Evolutionary conservation across 2,329 filamentous ascomycete genomes (phyloP), one percentile per base, ranked within the genome.

Genomic region (Claviceps lovelessii): DNA sequence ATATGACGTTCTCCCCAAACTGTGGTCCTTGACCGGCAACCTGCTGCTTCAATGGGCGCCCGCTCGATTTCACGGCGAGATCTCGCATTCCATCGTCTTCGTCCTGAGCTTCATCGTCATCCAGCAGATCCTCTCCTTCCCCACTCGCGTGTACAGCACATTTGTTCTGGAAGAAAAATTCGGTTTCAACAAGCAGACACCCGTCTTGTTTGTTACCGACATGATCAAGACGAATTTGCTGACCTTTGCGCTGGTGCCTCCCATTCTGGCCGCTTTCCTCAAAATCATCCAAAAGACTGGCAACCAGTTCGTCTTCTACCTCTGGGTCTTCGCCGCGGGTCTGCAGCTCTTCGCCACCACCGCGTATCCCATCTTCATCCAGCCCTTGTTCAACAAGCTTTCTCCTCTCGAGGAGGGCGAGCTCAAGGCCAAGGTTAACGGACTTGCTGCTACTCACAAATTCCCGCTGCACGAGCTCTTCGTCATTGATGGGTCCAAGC

Each of bases 151-250:
- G 70, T 98, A 97, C 76, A 84, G 90, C 73, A 93, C 89, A 13
- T 98, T 98, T 66, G 88, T 97, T 50, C 77, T 98, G 55, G 93
- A 98, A 72, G 90, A 96, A 73, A 87, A 89, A 67, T 98, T 95
- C 64, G 93, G 93, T 51, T 98, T 98, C 81, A 98, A 98, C 73
- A 98, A 98, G 76, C 90, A 95, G 77, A 97, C 93, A 0, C 75
- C 89, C 54, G 84, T 83, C 69, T 77, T 97, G 35, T 98, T 91
- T 77, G 67, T 96, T 53, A 87, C 81, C 63, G 93, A 98, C 68
- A 83, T 95, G 74, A 70, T 97, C 73, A 98, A 98, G 78, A 84
- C 85, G 37, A 90, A 95, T 69, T 77, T 88, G 62, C 79, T 98
- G 56, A 82, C 84, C 52, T 77, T 94, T 61, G 83, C 81, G 50